A percentile compares a stretch with the other conserved stretches of the same genome.
Evolutionary conservation across 306 rosid species (phyloP).

Genomic region (Rubus parviflorus): DNA sequence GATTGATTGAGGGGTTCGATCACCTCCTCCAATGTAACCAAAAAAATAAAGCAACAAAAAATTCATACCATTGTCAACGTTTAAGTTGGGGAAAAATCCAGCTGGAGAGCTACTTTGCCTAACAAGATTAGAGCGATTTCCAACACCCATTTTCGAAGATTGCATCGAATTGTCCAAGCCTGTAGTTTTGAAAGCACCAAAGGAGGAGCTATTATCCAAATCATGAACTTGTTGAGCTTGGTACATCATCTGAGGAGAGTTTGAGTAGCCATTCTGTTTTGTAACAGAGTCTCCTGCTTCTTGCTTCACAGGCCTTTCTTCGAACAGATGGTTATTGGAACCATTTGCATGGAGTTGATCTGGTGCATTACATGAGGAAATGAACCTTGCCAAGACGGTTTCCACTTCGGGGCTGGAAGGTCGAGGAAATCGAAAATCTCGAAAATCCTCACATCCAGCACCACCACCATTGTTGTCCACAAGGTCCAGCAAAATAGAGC

Average conservation of each 20-base stretch:
- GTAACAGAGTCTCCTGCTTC: conserved; percentile 48
- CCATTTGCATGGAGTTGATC: conserved; percentile 33
- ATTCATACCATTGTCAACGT: conserved; percentile 54
- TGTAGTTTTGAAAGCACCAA: conserved; percentile 32
- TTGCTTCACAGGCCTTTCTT: conserved; percentile 44
- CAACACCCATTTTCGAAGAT: conserved; percentile 33
- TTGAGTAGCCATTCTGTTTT: conserved; percentile 33
- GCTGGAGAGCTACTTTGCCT: conserved; percentile 78
- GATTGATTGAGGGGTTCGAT: too few species aligned
- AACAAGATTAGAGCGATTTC: conserved; percentile 47
- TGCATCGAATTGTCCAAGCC: conserved; percentile 33
- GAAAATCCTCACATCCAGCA: conserved; percentile 27
- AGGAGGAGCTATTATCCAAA: conserved; percentile 39
- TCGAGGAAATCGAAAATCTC: conserved; percentile 31
- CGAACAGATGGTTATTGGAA: conserved; percentile 23
- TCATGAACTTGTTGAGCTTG: conserved; percentile 45
- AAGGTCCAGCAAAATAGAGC: conserved; percentile 41
- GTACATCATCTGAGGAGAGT: conserved; percentile 41
- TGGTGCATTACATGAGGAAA: conserved; percentile 47
- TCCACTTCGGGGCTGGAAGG: conserved; percentile 64
- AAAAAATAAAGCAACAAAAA: conserved; percentile 5
- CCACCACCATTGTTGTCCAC: conserved; percentile 41
- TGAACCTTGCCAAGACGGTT: conserved; percentile 44
- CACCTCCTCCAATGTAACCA: too few species aligned
- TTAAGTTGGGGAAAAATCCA: conserved; percentile 47